These are phyloP conservation scores for Hapsidospora chrysogenum DNA, from an alignment of 495 filamentous ascomycete species.

Conservation along the genomic window DNA sequence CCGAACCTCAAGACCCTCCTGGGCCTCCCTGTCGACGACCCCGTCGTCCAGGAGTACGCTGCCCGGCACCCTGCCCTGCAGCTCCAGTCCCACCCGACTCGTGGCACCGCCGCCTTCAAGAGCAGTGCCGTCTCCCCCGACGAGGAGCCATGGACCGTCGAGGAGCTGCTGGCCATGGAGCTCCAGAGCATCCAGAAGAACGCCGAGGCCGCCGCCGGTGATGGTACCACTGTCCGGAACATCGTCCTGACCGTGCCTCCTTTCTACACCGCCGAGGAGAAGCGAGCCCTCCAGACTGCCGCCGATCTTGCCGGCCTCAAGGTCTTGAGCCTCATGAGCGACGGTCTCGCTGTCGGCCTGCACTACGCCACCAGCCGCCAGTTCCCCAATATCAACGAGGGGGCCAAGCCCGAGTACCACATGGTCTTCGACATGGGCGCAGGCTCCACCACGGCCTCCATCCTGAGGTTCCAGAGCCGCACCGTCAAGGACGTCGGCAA, in stretches of 20 bases:
- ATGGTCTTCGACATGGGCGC: slow-evolving; percentile 97
- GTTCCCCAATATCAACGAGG: slow-evolving; percentile 71
- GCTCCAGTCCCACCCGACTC: slow-evolving; percentile 34
- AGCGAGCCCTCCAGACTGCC: slow-evolving; percentile 62
- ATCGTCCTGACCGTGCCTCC: slow-evolving; percentile 83
- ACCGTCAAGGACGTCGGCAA: slow-evolving; percentile 83
- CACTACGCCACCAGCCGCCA: slow-evolving; percentile 87
- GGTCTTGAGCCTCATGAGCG: slow-evolving; percentile 69
- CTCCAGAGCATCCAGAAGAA: slow-evolving; percentile 76
- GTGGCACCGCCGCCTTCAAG: slow-evolving; percentile 59
- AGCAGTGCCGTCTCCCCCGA: slow-evolving; percentile 51
- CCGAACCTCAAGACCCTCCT: slow-evolving; percentile 80
- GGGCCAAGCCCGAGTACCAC: slow-evolving; percentile 79
- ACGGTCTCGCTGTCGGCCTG: slow-evolving; percentile 81
- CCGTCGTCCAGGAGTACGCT: slow-evolving; percentile 48
- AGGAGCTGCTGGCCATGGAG: slow-evolving; percentile 95
- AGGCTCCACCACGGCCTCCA: slow-evolving; percentile 88
- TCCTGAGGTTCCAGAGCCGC: slow-evolving; percentile 77
- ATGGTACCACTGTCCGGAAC: slow-evolving; percentile 54
- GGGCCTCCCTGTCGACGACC: slow-evolving; percentile 47
- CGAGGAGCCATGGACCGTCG: slow-evolving; percentile 64
- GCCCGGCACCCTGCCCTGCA: slow-evolving; percentile 54
- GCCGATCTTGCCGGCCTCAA: slow-evolving; percentile 77
- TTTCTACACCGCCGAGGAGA: slow-evolving; percentile 82
- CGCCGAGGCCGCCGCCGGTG: slow-evolving; percentile 72